These are phyloP conservation scores for Eucalyptus rudis DNA, from an alignment of 345 rosid species.

Conservation along the genomic window DNA sequence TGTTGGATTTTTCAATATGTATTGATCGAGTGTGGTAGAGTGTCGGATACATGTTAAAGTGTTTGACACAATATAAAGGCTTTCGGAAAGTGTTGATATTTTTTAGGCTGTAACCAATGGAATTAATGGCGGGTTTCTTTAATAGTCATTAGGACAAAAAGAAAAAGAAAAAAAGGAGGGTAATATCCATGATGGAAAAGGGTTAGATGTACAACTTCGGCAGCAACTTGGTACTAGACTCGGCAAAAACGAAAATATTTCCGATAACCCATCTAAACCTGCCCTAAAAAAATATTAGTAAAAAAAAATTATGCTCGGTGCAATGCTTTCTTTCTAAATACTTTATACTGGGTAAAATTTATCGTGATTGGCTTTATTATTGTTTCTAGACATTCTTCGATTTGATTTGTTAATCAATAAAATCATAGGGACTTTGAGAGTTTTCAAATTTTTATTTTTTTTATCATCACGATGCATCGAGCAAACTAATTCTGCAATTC, in stretches of 20 bases:
- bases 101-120: accelerated
- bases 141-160: neutral
- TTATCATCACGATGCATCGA: neutral
- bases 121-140: neutral
- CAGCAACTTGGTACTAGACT: neutral
- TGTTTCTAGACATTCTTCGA: neutral
- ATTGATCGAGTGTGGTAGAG: accelerated
- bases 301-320: neutral
- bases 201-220: neutral
- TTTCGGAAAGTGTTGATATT: too few relatives aligned
- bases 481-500: neutral
- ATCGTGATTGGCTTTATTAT: neutral
- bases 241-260: neutral
- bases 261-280: neutral
- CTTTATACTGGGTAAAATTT: neutral
- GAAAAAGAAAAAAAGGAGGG: neutral
- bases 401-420: neutral
- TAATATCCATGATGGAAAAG: neutral
- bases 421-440: neutral
- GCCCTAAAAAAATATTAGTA: neutral
- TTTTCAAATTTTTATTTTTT: neutral
- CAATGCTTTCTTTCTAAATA: neutral
- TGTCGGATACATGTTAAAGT: too few relatives aligned
- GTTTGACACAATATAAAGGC: too few relatives aligned
- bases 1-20: accelerated